These are phyloP conservation scores for Penicillium hesseltinei DNA, from an alignment of 2,329 filamentous ascomycete genomes.

Conservation along the genomic window DNA sequence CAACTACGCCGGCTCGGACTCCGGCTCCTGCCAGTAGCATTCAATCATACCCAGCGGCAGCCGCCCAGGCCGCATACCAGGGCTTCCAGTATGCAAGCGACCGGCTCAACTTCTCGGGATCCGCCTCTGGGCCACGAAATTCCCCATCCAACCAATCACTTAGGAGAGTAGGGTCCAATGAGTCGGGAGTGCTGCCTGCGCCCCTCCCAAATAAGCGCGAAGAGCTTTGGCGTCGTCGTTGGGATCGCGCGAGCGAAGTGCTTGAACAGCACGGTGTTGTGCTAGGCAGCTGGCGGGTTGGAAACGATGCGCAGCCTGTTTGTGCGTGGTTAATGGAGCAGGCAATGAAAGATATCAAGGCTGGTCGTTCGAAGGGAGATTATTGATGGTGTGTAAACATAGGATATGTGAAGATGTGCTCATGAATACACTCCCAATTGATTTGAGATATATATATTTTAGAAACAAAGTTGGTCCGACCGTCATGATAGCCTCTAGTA, in stretches of 20 bases:
- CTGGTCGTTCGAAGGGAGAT: background rate
- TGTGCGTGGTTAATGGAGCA: constrained; percentile 45
- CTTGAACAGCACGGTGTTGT: constrained; percentile 44
- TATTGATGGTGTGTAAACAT: background rate
- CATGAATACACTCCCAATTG: background rate
- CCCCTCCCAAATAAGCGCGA: constrained; percentile 48
- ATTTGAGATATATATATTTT: background rate
- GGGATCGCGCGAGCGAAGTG: constrained; percentile 46
- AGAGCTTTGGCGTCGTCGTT: constrained; percentile 50
- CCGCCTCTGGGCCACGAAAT: constrained; percentile 19
- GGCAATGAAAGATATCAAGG: constrained; percentile 31
- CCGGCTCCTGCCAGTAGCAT: constrained; percentile 16
- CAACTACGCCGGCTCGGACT: constrained; percentile 6
- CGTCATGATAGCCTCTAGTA: background rate
- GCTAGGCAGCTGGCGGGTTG: constrained; percentile 47
- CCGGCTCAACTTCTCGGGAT: constrained; percentile 24
- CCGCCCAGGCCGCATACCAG: constrained; percentile 29
- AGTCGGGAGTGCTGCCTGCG: constrained; percentile 22
- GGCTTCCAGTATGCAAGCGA: constrained; percentile 35
- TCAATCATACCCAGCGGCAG: constrained; percentile 28
- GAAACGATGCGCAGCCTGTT: constrained; percentile 46
- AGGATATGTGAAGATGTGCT: background rate
- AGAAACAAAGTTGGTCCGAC: background rate
- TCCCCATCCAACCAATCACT: constrained; percentile 21
- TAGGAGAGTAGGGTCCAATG: constrained; percentile 12